Conservation (phyloP, 306 rosid genomes). For the Calophaca sinica region DNA sequence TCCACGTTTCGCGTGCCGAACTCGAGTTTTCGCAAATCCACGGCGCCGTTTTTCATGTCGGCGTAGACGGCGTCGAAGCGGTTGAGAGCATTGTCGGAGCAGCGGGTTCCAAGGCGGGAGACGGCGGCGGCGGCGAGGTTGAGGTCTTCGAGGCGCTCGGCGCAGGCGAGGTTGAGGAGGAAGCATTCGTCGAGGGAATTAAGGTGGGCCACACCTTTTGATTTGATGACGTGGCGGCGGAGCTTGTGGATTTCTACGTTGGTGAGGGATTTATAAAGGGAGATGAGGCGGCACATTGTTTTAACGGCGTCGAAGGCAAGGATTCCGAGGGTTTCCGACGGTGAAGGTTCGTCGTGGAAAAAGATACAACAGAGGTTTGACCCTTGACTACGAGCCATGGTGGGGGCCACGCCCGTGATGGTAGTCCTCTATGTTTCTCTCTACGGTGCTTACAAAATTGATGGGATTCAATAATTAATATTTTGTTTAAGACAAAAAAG, state of each 20-base stretch:
- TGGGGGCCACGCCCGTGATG: slow-evolving; percentile 46
- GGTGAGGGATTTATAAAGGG: slow-evolving; percentile 66
- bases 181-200: slow-evolving; percentile 59
- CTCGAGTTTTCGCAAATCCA: slow-evolving; percentile 42
- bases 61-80: slow-evolving; percentile 48
- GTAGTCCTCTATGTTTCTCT: not conserved
- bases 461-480: not conserved
- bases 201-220: slow-evolving; percentile 57
- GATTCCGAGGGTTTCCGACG: slow-evolving; percentile 54
- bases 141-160: slow-evolving; percentile 72
- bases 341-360: slow-evolving; percentile 33
- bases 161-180: slow-evolving; percentile 70
- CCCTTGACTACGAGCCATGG: slow-evolving; percentile 47
- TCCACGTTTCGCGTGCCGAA: slow-evolving; percentile 37
- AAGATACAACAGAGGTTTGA: slow-evolving; percentile 43
- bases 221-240: slow-evolving; percentile 39
- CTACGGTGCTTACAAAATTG: not conserved
- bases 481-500: not conserved
- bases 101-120: slow-evolving; percentile 51
- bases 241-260: slow-evolving; percentile 58
- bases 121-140: slow-evolving; percentile 56
- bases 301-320: slow-evolving; percentile 73
- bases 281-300: slow-evolving; percentile 66
- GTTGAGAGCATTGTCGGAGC: slow-evolving; percentile 43
- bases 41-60: slow-evolving; percentile 46